phyloP scores from a whole-genome alignment of 352 stramenopile genomes.

The Globisporangium paddicum region DNA sequence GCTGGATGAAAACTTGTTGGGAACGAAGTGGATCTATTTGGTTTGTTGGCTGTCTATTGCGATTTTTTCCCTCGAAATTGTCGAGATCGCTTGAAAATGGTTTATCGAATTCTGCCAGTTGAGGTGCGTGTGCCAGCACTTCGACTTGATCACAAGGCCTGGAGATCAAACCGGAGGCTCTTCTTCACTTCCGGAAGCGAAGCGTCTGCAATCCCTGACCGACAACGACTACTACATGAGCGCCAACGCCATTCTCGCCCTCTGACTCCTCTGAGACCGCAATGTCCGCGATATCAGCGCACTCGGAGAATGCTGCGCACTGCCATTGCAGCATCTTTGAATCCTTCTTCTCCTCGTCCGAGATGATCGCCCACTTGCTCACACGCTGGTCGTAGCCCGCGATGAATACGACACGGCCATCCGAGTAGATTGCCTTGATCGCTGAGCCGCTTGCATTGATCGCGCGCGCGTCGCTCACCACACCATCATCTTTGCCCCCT shows the following conservation, averaged over 20 bases:
- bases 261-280: slow-evolving; percentile 20
- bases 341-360: not conserved
- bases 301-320: slow-evolving; percentile 65
- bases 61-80: not conserved
- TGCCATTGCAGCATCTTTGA: slow-evolving; percentile 37
- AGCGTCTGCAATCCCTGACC: slow-evolving; percentile 76
- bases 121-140: not conserved
- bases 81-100: not conserved
- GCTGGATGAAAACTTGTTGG: not conserved
- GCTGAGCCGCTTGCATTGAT: slow-evolving; percentile 79
- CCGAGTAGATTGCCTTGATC: slow-evolving; percentile 61
- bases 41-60: not conserved
- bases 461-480: slow-evolving; percentile 24
- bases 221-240: slow-evolving; percentile 49
- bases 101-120: not conserved
- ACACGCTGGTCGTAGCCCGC: slow-evolving; percentile 86
- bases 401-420: slow-evolving; percentile 42
- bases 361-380: slow-evolving; percentile 51
- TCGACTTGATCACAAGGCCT: not conserved
- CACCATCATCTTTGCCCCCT: slow-evolving; percentile 1
- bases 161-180: too few relatives aligned
- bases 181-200: slow-evolving; percentile 24
- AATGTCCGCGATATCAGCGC: slow-evolving; percentile 74
- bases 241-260: not conserved
- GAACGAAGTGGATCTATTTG: too few relatives aligned